Evolutionary conservation across 2,329 filamentous ascomycete genomes (phyloP), one percentile per base, ranked within the genome.

Genomic region (Aplosporella prunicola): DNA sequence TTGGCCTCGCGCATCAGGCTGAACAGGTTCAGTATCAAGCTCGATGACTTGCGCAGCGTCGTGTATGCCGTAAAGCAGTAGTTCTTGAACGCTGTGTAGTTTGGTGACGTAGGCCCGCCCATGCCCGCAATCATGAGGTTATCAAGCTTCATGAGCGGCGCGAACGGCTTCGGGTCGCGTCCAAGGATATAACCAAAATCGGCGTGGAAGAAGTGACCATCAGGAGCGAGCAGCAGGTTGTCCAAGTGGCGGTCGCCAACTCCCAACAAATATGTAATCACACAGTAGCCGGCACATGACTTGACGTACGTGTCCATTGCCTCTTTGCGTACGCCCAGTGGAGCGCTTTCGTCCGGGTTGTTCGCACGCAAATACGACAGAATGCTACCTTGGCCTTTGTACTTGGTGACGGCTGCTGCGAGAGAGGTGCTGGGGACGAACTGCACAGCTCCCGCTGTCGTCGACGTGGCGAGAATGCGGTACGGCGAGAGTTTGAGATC

Each of bases 81-180:
- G 51, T 93, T 84, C 56, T 91, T 91, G 64, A 98, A 98, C 36
- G 82, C 76, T 28, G 80, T 70, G 59, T 94, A 98, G 44, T 93
- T 80, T 15, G 83, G 76, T 3, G 82, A 86, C 22, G 74, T 72
- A 6, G 79, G 72, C 9, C 91, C 91, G 26, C 93, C 93, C 86
- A 98, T 95, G 45, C 88, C 91, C 52, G 98, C 91, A 3, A 96
- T 85, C 91, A 98, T 98, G 55, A 98, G 89, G 50, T 88, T 89
- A 54, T 82, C 89, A 7, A 98, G 76, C 60, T 98, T 98, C 80
- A 98, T 94, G 35, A 89, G 78, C 0, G 91, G 91, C 0, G 91
- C 89, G 55, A 98, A 96, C 0, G 91, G 91, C 55, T 98, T 98
- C 0, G 91, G 91, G 49, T 98, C 91, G 26, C 91, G 83, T 13